A percentile compares a stretch with the other conserved stretches of the same genome.
phyloP scores from a whole-genome alignment of 352 stramenopile genomes.

The Phytophthora fragariaefolia region DNA sequence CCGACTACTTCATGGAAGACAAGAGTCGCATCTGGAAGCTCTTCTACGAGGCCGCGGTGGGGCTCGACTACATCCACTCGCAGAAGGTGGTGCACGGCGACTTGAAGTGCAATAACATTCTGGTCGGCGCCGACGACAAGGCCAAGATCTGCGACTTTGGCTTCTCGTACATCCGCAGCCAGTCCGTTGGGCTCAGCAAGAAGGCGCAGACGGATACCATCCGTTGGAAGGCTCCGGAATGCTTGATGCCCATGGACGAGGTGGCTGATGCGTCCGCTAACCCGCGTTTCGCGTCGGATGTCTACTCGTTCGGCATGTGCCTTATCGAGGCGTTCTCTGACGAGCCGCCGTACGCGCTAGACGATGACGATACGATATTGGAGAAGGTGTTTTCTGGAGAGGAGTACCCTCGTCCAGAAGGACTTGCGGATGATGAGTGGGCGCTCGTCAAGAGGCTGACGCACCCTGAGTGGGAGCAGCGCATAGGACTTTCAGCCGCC shows the following conservation, averaged over 20 bases:
- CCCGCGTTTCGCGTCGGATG: slow-evolving; percentile 27
- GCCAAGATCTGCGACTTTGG: slow-evolving; percentile 44
- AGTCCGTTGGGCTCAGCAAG: slow-evolving; percentile 21
- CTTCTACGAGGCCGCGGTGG: slow-evolving; percentile 47
- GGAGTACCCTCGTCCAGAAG: too few relatives aligned
- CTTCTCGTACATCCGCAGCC: slow-evolving; percentile 31
- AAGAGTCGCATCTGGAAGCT: slow-evolving; percentile 34
- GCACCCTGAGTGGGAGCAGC: slow-evolving; percentile 27
- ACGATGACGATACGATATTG: too few relatives aligned
- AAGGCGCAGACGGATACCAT: slow-evolving; percentile 30
- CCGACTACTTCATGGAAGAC: slow-evolving; percentile 35
- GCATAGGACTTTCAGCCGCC: slow-evolving; percentile 15
- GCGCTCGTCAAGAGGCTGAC: slow-evolving; percentile 2
- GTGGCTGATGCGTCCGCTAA: slow-evolving; percentile 9
- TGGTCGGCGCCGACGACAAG: slow-evolving; percentile 49
- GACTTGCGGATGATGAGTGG: too few relatives aligned
- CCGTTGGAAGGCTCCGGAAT: slow-evolving; percentile 41
- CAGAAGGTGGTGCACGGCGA: slow-evolving; percentile 76
- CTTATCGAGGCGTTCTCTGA: slow-evolving; percentile 43
- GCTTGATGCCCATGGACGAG: slow-evolving; percentile 16
- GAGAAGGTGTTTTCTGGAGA: too few relatives aligned
- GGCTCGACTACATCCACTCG: slow-evolving; percentile 69
- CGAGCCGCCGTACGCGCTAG: too few relatives aligned
- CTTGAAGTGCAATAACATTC: slow-evolving; percentile 84
- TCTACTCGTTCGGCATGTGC: slow-evolving; percentile 45